These are phyloP conservation scores for Hymenoscyphus fraxineus DNA, from an alignment of 2,329 filamentous ascomycete genomes.

Conservation along the genomic window DNA sequence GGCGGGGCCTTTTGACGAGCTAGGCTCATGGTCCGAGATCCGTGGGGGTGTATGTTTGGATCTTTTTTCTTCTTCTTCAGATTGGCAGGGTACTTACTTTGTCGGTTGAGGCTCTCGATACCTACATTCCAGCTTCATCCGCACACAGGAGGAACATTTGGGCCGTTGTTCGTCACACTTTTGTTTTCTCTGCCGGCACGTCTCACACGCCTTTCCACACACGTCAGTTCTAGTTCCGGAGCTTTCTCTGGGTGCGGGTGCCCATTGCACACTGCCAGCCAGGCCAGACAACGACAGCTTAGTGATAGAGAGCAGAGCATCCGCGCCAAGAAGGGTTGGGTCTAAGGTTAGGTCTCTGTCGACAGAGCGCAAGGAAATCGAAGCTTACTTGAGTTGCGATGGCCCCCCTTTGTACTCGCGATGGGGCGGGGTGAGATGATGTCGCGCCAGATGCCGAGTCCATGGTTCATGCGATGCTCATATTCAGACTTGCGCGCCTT, in stretches of 20 bases:
- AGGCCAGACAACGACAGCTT: background rate
- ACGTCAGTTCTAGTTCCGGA: slow-evolving; percentile 14
- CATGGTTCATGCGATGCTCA: slow-evolving; percentile 18
- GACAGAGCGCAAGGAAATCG: slow-evolving; percentile 6
- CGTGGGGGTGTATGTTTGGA: background rate
- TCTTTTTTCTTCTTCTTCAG: background rate
- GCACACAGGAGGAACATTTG: slow-evolving; percentile 56
- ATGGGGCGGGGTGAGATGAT: slow-evolving; percentile 24
- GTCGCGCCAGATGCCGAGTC: slow-evolving; percentile 26
- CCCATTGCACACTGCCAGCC: background rate
- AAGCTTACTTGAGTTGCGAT: slow-evolving; percentile 45
- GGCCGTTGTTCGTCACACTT: slow-evolving; percentile 61
- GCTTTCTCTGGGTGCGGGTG: background rate
- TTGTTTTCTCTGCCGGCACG: slow-evolving; percentile 57
- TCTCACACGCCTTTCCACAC: slow-evolving; percentile 51
- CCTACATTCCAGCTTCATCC: slow-evolving; percentile 54
- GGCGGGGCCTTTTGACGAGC: background rate
- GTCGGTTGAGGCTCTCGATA: slow-evolving; percentile 60
- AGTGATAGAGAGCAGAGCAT: background rate
- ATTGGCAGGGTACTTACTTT: slow-evolving; percentile 46
- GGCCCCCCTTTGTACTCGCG: slow-evolving; percentile 43
- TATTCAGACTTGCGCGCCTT: background rate
- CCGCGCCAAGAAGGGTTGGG: background rate
- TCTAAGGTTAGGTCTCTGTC: background rate
- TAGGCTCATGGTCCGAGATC: background rate